Base-by-base conservation (phyloP, 2,329 filamentous ascomycete genomes). In the Cladophialophora chaetospira region DNA sequence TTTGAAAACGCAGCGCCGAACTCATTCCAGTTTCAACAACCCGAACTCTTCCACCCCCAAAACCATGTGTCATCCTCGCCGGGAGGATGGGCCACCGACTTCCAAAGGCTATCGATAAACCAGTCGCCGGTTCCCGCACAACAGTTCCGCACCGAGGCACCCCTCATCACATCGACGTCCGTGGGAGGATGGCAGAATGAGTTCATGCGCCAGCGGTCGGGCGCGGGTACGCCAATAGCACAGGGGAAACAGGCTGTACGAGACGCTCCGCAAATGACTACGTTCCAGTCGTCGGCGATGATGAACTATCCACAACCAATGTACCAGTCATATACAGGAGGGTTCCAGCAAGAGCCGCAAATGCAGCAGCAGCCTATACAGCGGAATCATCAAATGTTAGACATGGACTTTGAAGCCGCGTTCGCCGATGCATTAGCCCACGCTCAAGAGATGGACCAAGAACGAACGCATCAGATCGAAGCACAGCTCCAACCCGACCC, bases 121-220 rank as follows among this genome's bases (percentile, higher is more conserved):
- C 65, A 74, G 60, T 40, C 36, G 11, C 65, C 79, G 66, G 66
- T 82, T 67, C 72, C 79, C 66, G 74, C 81, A 65, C 65, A 75
- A 71, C 77, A 79, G 62, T 70, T 77, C 69, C 70, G 71, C 40
- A 70, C 71, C 21, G 69, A 75, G 55, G 70, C 71, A 17, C 68
- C 72, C 21, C 54, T 70, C 55, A 66, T 68, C 17, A 63, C 61
- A 26, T 63, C 63, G 36, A 51, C 64, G 2, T 67, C 70, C 29
- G 23, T 51, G 17, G 65, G 70, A 63, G 74, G 75, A 73, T 87
- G 85, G 85, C 83, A 86, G 49, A 76, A 82, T 65, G 84, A 86
- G 63, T 87, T 87, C 65, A 68, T 81, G 64, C 69, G 70, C 21
- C 76, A 77, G 49, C 55, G 61, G 21, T 53, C 55, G 66, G 68